phyloP scores from a whole-genome alignment of 2,329 filamentous ascomycete genomes.

The Bipolaris sorokiniana region DNA sequence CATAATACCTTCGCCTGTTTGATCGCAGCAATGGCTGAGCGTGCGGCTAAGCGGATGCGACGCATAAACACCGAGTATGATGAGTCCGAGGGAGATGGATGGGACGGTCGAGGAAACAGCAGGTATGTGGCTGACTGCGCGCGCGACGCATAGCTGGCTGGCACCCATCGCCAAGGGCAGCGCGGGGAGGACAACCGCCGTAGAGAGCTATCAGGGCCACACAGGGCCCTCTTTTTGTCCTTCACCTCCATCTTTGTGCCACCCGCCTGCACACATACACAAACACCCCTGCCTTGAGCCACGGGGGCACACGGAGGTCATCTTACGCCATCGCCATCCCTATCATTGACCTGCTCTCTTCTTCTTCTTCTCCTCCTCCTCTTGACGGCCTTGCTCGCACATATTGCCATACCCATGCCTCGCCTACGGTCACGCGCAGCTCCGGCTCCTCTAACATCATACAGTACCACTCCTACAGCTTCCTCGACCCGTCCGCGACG shows the following conservation, averaged over 20 bases:
- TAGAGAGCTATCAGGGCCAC: slow-evolving; percentile 21
- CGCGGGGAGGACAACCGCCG: slow-evolving; percentile 28
- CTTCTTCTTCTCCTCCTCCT: background rate
- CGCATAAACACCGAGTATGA: slow-evolving; percentile 51
- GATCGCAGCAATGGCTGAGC: slow-evolving; percentile 34
- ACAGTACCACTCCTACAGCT: slow-evolving; percentile 45
- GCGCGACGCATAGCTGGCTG: slow-evolving; percentile 30
- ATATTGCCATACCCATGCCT: slow-evolving; percentile 37
- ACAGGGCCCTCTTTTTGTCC: background rate
- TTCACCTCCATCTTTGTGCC: slow-evolving; percentile 29
- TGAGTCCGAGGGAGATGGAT: slow-evolving; percentile 44
- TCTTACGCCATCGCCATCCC: slow-evolving; percentile 26
- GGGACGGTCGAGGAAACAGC: slow-evolving; percentile 40
- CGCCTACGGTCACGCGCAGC: slow-evolving; percentile 48
- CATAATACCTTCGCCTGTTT: background rate
- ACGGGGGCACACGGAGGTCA: slow-evolving; percentile 9
- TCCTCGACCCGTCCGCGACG: slow-evolving; percentile 49
- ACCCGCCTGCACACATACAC: slow-evolving; percentile 18
- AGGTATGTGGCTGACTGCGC: slow-evolving; percentile 43
- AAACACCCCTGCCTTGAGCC: slow-evolving; percentile 24
- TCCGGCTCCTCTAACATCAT: slow-evolving; percentile 39
- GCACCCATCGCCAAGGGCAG: slow-evolving; percentile 29
- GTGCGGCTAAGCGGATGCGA: slow-evolving; percentile 49
- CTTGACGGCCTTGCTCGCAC: slow-evolving; percentile 7
- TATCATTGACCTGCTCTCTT: slow-evolving; percentile 3